Conservation (phyloP, 257 asterid genomes). For the Ligustrum vulgare region DNA sequence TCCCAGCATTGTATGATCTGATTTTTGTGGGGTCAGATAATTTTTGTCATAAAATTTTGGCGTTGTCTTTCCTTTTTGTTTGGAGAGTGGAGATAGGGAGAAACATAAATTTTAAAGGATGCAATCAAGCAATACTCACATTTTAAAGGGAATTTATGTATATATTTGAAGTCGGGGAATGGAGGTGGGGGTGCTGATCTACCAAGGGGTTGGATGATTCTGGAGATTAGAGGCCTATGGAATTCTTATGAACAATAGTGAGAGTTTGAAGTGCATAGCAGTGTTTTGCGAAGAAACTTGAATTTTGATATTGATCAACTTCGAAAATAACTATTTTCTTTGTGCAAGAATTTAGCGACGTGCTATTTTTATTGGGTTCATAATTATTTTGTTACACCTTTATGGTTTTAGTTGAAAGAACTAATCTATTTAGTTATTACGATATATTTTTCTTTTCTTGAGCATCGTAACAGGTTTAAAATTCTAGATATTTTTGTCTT, state of each 20-base stretch:
- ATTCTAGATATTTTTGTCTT: neutral
- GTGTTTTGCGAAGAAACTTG: neutral
- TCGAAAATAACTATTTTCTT: neutral
- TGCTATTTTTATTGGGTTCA: neutral
- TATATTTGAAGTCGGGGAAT: neutral
- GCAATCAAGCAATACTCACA: neutral
- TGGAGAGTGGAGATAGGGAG: neutral
- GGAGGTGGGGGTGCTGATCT: neutral
- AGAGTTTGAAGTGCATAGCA: neutral
- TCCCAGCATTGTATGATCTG: neutral
- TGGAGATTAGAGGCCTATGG: slow-evolving; percentile 3
- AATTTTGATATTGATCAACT: neutral
- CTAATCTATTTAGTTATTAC: neutral
- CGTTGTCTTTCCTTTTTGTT: neutral
- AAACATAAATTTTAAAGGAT: neutral
- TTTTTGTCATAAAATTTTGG: neutral
- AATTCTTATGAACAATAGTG: no score
- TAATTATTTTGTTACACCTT: neutral
- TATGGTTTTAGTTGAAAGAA: slow-evolving; percentile 12
- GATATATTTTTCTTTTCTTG: neutral
- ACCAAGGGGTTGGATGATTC: slow-evolving; percentile 4
- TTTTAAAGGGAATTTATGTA: neutral
- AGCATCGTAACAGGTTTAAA: neutral
- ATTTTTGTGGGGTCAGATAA: neutral
- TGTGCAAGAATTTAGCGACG: neutral